Evolutionary conservation across 2,329 filamentous ascomycete genomes (phyloP), one percentile per base, ranked within the genome.

Genomic region (Thermothelomyces thermophilus): DNA sequence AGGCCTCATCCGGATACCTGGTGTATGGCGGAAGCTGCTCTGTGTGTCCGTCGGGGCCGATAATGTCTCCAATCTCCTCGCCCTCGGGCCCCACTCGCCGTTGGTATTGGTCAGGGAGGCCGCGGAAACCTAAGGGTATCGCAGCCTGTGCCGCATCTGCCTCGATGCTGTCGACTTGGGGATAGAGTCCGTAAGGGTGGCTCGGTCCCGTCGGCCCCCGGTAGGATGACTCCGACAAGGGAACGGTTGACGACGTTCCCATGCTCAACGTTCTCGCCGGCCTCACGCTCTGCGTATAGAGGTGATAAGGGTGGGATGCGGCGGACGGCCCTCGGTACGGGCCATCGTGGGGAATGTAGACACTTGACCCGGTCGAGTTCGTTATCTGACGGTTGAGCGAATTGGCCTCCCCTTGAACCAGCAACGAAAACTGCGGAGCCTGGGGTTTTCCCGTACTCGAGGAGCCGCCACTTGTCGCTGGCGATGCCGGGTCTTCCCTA

Each of bases 21-120:
- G 88, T 87, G 64, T 97, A 97, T 0, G 91, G 91, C 11, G 91
- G 91, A 16, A 96, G 72, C 65, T 95, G 88, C 67, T 97, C 91
- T 1, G 86, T 84, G 63, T 96, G 90, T 1, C 90, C 90, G 61
- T 95, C 82, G 0, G 86, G 87, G 1, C 90, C 90, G 45, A 96
- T 84, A 47, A 96, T 80, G 64, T 90, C 90, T 41, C 85, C 88
- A n/a, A 80, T 73, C 59, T 95, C 90, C 68, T 95, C 89, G 46
- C 88, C 88, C 50, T 90, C 86, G 0, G 87, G 84, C 0, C 86
- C 87, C 45, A 88, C 68, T 45, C 84, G 81, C 55, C 86, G 74
- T 61, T 84, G 86, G 60, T 90, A 95, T 48, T 76, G 71, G 52
- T 77, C 79, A 5, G 74, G 73, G 31, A 82, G 70, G 5, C 84